Conservation (phyloP, 176 grass and related monocot genomes). For the Eleusine coracana region DNA sequence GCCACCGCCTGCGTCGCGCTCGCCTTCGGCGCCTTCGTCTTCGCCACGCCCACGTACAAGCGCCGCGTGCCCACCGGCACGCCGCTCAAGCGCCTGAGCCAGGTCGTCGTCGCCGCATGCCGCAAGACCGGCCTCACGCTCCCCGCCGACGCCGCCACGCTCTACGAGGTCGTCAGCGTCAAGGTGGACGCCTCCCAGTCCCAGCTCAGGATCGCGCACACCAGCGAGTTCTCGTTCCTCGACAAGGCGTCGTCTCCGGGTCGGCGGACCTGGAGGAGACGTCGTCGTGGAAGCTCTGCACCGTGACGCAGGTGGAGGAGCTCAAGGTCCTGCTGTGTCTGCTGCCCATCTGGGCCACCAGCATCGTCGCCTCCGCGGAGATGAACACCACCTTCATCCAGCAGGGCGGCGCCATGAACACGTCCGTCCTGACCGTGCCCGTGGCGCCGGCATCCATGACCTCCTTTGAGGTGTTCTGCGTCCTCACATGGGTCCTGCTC, state of each 20-base stretch:
- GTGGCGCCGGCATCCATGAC: slow-evolving; percentile 63
- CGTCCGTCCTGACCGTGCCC: slow-evolving; percentile 46
- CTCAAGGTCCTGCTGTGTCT: slow-evolving; percentile 67
- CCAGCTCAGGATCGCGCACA: slow-evolving; percentile 53
- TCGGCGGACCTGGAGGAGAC: slow-evolving; percentile 49
- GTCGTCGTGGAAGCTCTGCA: slow-evolving; percentile 56
- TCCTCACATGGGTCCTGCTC: slow-evolving; percentile 62
- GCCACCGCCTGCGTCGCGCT: slow-evolving; percentile 62
- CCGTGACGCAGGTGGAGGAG: slow-evolving; percentile 80
- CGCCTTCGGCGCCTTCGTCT: slow-evolving; percentile 56
- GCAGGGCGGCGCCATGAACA: slow-evolving; percentile 70
- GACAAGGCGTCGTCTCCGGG: slow-evolving; percentile 70
- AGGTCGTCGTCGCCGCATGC: slow-evolving; percentile 60
- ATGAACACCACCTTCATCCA: slow-evolving; percentile 83
- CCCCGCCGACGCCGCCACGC: slow-evolving; percentile 38
- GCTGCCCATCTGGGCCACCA: slow-evolving; percentile 62
- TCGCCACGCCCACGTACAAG: slow-evolving; percentile 62
- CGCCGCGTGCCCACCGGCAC: slow-evolving; percentile 58
- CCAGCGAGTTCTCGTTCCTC: slow-evolving; percentile 50
- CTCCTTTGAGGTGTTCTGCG: slow-evolving; percentile 63
- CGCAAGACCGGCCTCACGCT: slow-evolving; percentile 32
- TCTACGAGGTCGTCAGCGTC: slow-evolving; percentile 54
- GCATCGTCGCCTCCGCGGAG: slow-evolving; percentile 63
- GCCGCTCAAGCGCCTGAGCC: slow-evolving; percentile 60
- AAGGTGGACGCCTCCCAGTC: slow-evolving; percentile 38